Evolutionary conservation across 768 basidiomycete genomes (phyloP), one percentile per base, ranked within the genome.

Genomic region (Kwoniella sp.): DNA sequence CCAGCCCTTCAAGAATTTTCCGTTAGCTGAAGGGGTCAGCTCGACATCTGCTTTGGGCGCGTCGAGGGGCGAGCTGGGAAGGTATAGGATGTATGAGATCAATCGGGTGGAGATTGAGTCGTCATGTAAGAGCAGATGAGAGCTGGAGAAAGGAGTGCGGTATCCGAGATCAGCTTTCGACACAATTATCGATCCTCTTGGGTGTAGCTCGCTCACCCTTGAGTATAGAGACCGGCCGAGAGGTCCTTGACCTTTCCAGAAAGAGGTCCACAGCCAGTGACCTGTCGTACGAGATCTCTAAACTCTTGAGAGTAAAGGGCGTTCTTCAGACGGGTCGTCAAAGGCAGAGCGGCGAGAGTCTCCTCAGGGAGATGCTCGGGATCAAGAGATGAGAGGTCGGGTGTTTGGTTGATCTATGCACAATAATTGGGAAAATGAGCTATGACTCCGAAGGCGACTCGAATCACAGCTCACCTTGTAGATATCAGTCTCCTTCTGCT

Each of bases 11-110:
- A 68, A 60, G 67, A 80, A 80, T n/a, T 62, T 52, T 4, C 74
- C 72, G 33, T 67, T 61, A 19, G 70, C 68, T 9, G 72, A 76
- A 2, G 72, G 69, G 2, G 51, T 36, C 13, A 78, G 73, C 13
- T 64, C 86, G 83, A 72, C 85, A 81, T 26, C 89, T 88, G 67
- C 88, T 84, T 63, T 21, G 4, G 73, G 69, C 1, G 73, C 69
- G 60, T 65, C 51, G 1, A 68, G 48, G 22, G 77, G 77, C 13
- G 77, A 78, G 65, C 77, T 77, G 36, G 94, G 94, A 85, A 97
- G 90, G 82, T 98, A 98, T 53, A 97, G 87, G 81, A 98, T 95
- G 83, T 95, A 98, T 1, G 91, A 94, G 57, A 97, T 90, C 46
- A 92, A 86, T 25, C 95, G 88, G 8, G 92, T 86, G 65, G 92